Base-by-base conservation (phyloP, 139 green algal species). In the Closterium sp. region DNA sequence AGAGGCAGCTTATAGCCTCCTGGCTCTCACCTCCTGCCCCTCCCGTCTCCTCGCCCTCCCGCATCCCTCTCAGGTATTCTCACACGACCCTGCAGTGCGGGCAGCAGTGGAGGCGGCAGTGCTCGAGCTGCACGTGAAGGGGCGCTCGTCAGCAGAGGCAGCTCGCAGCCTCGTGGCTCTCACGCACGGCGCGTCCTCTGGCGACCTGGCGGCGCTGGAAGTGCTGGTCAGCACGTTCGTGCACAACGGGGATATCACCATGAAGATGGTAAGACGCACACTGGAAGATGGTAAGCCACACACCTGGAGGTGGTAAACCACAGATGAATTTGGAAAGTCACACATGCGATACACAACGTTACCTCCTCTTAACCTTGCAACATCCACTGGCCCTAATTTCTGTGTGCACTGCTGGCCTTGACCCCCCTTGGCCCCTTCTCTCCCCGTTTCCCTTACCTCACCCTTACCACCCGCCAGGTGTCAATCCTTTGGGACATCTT, bases 121-220 rank as follows among this genome's bases (percentile, higher is more conserved):
- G 32, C 36, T 89, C 2, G 84, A 76, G 34, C 85, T 96, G n/a
- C 95, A 93, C 94, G 21, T 96, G 12, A 89, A 91, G 21, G 90
- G 76, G 30, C 83, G 83, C 28, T 66, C 84, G 5, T 9, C 66
- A 23, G 87, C 88, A 30, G 35, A 95, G 31, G 94, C 94, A 8
- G 96, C 96, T 0, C 43, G 93, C 33, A 94, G 94, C 85, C 93
- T 98, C 33, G 84, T 97, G 25, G 91, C 95, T 36, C 93, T 98
- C 4, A 94, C 93, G 7, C 66, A 91, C 8, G 95, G 95, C 33
- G 88, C 95, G 33, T 96, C 90, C 7, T 86, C 98, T 9, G 96
- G 96, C 1, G 97, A 98, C 91, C 92, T 99, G 76, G 92, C 95
- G 5, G 89, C 96, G 0, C 88, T 98, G 87, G 96, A 98, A 92